Conservation (phyloP, 2,329 filamentous ascomycete species). For the Fusarium citri region DNA sequence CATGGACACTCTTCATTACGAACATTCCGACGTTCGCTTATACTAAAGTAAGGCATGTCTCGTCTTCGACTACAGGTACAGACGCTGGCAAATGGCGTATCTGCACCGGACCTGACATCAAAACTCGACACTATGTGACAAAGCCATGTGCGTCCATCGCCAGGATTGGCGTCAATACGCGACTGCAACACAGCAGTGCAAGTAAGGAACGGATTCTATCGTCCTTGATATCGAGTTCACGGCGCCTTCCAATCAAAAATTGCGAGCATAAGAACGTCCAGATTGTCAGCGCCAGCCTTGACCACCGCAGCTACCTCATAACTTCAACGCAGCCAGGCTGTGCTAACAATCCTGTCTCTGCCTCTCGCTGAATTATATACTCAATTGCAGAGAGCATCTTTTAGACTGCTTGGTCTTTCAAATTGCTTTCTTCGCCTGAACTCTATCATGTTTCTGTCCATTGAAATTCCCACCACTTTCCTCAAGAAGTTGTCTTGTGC, state of each 20-base stretch:
- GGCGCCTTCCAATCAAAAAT: not conserved
- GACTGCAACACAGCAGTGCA: not conserved
- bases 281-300: not conserved
- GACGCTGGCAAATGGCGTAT: not conserved
- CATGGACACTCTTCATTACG: not conserved
- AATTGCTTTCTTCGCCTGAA: not conserved
- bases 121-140: not conserved
- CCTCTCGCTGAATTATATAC: not conserved
- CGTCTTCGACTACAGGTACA: not conserved
- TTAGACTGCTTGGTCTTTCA: not conserved
- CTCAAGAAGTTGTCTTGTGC: not conserved
- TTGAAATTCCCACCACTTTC: not conserved
- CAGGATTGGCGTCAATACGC: not conserved
- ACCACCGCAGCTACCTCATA: not conserved
- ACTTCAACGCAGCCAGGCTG: not conserved
- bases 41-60: not conserved
- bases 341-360: not conserved
- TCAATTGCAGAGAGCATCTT: not conserved
- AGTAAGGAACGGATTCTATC: not conserved
- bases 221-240: accelerated
- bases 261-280: not conserved
- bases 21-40: not conserved
- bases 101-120: not conserved
- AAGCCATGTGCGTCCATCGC: not conserved
- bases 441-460: not conserved